These are phyloP conservation scores for Candida tallmaniae DNA, from an alignment of 805 yeast genomes.

Conservation along the genomic window DNA sequence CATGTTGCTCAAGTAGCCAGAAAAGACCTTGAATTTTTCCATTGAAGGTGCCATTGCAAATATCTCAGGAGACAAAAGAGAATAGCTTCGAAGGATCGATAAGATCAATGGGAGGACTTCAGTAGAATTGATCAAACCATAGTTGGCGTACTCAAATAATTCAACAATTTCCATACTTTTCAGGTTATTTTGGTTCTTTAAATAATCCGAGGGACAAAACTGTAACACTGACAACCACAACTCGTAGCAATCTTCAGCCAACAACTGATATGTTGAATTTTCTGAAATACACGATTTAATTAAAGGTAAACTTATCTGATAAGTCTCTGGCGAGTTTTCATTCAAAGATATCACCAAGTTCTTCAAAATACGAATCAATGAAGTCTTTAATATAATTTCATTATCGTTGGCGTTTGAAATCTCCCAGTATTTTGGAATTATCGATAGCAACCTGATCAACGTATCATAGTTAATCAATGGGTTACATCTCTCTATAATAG, in stretches of 20 bases:
- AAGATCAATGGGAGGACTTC: conserved; percentile 65
- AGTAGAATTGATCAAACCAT: conserved; percentile 64
- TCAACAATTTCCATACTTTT: conserved; percentile 32
- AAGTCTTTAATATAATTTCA: conserved; percentile 37
- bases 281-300: conserved; percentile 59
- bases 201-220: conserved; percentile 61
- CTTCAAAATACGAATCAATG: conserved; percentile 49
- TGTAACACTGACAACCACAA: conserved; percentile 72
- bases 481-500: conserved; percentile 58
- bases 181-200: too few species aligned
- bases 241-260: conserved; percentile 84
- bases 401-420: conserved; percentile 39
- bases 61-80: conserved; percentile 42
- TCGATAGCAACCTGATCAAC: conserved; percentile 44
- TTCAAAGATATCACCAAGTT: conserved; percentile 55
- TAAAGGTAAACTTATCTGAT: conserved; percentile 62
- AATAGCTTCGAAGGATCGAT: conserved; percentile 59
- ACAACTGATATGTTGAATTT: conserved; percentile 40
- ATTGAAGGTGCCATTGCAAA: conserved; percentile 34
- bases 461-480: conserved; percentile 54
- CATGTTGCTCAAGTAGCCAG: conserved; percentile 53
- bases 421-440: conserved; percentile 79
- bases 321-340: conserved; percentile 41
- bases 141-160: conserved; percentile 48
- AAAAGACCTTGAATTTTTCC: conserved; percentile 45